These are phyloP conservation scores for Scolecobasidium constrictum DNA, from an alignment of 2,329 filamentous ascomycete genomes.

Conservation along the genomic window DNA sequence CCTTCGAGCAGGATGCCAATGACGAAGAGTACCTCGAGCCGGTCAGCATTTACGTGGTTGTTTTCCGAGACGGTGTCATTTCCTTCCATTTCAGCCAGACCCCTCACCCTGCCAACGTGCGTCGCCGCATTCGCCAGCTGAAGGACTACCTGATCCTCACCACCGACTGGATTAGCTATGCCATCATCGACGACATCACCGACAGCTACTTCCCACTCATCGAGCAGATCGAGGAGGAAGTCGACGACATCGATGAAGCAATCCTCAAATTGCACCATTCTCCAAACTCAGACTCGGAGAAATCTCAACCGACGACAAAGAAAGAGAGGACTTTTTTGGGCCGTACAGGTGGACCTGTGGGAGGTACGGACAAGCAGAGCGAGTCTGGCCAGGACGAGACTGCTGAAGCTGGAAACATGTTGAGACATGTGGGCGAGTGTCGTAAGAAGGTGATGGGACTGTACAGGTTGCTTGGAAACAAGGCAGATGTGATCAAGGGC, in stretches of 20 bases:
- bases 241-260: conserved; percentile 90
- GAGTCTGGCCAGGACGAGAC: conserved; percentile 20
- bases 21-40: conserved; percentile 88
- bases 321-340: conserved; percentile 13
- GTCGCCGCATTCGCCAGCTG: conserved; percentile 82
- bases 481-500: conserved; percentile 97
- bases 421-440: conserved; percentile 83
- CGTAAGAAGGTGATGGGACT: conserved; percentile 96
- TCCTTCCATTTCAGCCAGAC: conserved; percentile 97
- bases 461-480: conserved; percentile 86
- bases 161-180: conserved; percentile 97
- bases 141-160: conserved; percentile 88
- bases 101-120: conserved; percentile 91
- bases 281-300: conserved; percentile 16
- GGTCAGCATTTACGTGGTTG: conserved; percentile 94
- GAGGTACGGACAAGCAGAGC: conserved; percentile 13
- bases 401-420: conserved; percentile 59
- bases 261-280: conserved; percentile 70
- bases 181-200: conserved; percentile 95
- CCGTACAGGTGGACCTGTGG: not conserved
- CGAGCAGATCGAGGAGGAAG: conserved; percentile 86
- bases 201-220: conserved; percentile 92
- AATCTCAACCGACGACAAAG: conserved; percentile 24
- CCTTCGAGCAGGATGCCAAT: conserved; percentile 87
- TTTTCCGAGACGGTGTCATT: conserved; percentile 89